Percentiles rank a stretch among this genome's conserved stretches.
These are phyloP conservation scores for Cryphonectria nitschkei DNA, from an alignment of 2,329 filamentous ascomycete genomes.

Conservation along the genomic window DNA sequence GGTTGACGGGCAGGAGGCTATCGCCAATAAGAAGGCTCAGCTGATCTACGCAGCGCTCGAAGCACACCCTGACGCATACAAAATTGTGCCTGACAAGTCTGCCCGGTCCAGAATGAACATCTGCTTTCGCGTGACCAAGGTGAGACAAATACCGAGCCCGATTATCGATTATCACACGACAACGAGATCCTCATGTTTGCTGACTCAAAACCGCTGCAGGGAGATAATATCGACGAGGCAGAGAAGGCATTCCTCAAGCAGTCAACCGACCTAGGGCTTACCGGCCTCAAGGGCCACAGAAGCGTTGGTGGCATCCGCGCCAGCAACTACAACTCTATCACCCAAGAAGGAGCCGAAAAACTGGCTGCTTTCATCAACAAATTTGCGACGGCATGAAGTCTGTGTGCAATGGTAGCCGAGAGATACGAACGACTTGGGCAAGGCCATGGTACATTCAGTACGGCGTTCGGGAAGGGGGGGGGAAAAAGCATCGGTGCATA, in stretches of 20 bases:
- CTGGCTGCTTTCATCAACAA: slow-evolving; percentile 64
- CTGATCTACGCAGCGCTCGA: slow-evolving; percentile 81
- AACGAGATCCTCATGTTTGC: background rate
- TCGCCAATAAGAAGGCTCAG: slow-evolving; percentile 74
- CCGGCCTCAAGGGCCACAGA: slow-evolving; percentile 86
- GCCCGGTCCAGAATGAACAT: slow-evolving; percentile 92
- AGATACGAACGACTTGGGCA: background rate
- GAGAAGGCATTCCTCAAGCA: slow-evolving; percentile 82
- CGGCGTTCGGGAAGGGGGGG: slow-evolving; percentile 2
- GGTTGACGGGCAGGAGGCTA: slow-evolving; percentile 74
- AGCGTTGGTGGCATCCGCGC: slow-evolving; percentile 84
- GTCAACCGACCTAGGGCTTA: slow-evolving; percentile 68
- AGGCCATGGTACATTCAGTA: slow-evolving; percentile 10
- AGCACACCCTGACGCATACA: slow-evolving; percentile 72
- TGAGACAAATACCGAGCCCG: slow-evolving; percentile 31
- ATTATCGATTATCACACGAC: background rate
- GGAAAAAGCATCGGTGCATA: slow-evolving; percentile 2
- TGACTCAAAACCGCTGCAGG: slow-evolving; percentile 31
- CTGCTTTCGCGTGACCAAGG: slow-evolving; percentile 76
- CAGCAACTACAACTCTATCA: slow-evolving; percentile 87
- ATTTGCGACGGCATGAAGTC: slow-evolving; percentile 49
- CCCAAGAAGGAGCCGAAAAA: slow-evolving; percentile 68
- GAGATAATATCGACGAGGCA: slow-evolving; percentile 64
- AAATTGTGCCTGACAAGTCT: slow-evolving; percentile 73
- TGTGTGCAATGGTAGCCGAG: background rate